phyloP scores from a whole-genome alignment of 805 yeast genomes.

The Nakazawaea ishiwadae region DNA sequence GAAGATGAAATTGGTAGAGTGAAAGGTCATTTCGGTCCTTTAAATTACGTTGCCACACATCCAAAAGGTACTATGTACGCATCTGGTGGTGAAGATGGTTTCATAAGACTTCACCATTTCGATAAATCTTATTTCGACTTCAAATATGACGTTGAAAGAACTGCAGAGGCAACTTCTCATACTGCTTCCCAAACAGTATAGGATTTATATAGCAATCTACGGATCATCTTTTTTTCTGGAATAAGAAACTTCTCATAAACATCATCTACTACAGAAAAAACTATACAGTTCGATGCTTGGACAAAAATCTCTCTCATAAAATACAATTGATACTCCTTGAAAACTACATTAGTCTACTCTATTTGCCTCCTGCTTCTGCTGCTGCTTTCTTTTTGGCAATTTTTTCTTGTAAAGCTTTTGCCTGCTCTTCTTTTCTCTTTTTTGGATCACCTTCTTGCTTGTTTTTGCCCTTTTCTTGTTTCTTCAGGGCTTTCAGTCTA shows the following conservation, averaged over 20 bases:
- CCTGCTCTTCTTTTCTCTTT: constrained; percentile 84
- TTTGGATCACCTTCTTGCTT: constrained; percentile 81
- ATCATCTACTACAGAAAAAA: too few relatives aligned
- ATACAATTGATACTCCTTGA: too few relatives aligned
- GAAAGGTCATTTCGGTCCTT: constrained; percentile 98
- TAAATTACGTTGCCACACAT: constrained; percentile 88
- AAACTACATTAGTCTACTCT: neutral
- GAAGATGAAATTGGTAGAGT: constrained; percentile 96
- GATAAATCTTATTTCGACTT: constrained; percentile 92
- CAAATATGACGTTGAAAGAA: constrained; percentile 85
- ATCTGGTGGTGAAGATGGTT: constrained; percentile 99
- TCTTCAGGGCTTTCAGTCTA: constrained; percentile 81
- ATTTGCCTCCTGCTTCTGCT: constrained; percentile 22
- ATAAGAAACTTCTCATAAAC: too few relatives aligned
- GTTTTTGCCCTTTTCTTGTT: constrained; percentile 61
- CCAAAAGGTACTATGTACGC: constrained; percentile 92
- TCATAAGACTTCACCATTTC: constrained; percentile 87
- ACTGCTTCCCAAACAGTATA: neutral
- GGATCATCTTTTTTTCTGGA: too few relatives aligned
- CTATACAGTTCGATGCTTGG: too few relatives aligned
- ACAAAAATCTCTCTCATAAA: too few relatives aligned
- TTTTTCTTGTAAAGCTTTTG: constrained; percentile 83
- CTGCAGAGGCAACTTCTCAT: constrained; percentile 42
- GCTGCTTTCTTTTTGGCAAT: constrained; percentile 29
- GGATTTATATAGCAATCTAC: too few relatives aligned